Conservation (phyloP, 2,329 filamentous ascomycete species). For the Lecanicillium sp. region DNA sequence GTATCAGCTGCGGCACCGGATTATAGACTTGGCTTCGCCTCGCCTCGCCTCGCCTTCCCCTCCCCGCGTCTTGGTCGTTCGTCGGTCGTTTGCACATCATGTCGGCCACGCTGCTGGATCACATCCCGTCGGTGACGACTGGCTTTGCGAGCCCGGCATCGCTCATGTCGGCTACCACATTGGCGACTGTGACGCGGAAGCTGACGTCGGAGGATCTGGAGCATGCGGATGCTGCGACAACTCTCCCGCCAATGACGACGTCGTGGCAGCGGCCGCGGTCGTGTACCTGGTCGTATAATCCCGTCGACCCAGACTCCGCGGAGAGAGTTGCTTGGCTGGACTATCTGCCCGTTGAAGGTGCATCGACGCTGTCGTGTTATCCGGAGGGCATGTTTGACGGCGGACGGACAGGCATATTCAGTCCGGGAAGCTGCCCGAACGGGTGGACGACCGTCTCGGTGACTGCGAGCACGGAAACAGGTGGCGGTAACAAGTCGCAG, state of each 20-base stretch:
- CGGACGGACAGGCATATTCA: conserved; percentile 33
- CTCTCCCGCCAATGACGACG: conserved; percentile 33
- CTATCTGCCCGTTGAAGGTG: conserved; percentile 29
- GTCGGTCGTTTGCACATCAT: too few relatives aligned
- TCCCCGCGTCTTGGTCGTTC: too few relatives aligned
- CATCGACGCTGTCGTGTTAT: conserved; percentile 34
- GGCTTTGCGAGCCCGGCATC: neutral
- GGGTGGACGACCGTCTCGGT: conserved; percentile 35
- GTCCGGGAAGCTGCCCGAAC: conserved; percentile 33
- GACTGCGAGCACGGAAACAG: conserved; percentile 24
- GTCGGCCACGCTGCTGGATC: too few relatives aligned
- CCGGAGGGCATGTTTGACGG: conserved; percentile 34
- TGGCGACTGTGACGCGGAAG: neutral
- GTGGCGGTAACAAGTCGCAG: conserved; percentile 4
- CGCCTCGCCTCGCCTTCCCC: too few relatives aligned
- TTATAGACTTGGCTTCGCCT: too few relatives aligned
- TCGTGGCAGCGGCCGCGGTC: conserved; percentile 30
- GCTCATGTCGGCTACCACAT: neutral
- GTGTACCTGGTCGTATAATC: conserved; percentile 35
- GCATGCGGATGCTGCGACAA: conserved; percentile 13
- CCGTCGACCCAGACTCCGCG: conserved; percentile 20
- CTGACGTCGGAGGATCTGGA: neutral
- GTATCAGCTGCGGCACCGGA: conserved; percentile 4
- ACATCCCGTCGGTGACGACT: neutral
- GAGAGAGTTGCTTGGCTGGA: conserved; percentile 33